Percentiles rank a stretch among this genome's conserved stretches.
phyloP scores from a whole-genome alignment of 1,139 yeast species.

The Tardiomyces blankii region DNA sequence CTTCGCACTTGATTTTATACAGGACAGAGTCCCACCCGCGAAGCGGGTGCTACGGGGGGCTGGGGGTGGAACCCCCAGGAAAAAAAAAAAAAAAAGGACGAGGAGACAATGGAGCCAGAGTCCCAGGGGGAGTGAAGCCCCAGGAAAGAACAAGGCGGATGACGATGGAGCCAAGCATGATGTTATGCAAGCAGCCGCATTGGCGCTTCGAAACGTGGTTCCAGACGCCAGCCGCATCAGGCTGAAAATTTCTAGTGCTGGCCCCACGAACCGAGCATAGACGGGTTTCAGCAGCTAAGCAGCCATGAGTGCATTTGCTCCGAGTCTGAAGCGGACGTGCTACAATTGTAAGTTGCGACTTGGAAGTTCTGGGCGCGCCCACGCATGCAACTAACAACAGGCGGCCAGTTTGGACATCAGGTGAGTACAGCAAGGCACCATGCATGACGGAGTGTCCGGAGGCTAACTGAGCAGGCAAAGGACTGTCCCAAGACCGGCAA shows the following conservation, averaged over 20 bases:
- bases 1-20: too few relatives aligned
- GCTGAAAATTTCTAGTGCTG: background rate
- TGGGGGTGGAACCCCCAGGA: too few relatives aligned
- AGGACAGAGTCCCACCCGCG: too few relatives aligned
- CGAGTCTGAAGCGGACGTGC: slow-evolving; percentile 15
- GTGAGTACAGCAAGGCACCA: slow-evolving; percentile 10
- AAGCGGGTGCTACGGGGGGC: too few relatives aligned
- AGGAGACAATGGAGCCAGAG: too few relatives aligned
- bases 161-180: background rate
- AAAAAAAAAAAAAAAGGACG: too few relatives aligned
- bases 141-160: too few relatives aligned
- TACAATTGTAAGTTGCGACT: slow-evolving; percentile 16
- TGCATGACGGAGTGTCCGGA: slow-evolving; percentile 3
- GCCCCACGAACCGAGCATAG: background rate
- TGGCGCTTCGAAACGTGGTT: background rate
- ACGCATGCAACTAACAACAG: slow-evolving; percentile 10
- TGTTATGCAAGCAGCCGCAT: background rate
- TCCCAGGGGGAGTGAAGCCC: too few relatives aligned
- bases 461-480: slow-evolving; percentile 18
- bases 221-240: background rate
- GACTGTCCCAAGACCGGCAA: slow-evolving; percentile 26
- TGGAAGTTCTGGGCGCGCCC: background rate
- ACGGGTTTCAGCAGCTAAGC: too few relatives aligned
- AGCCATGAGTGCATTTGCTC: background rate
- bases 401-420: slow-evolving; percentile 26